A percentile compares a stretch with the other conserved stretches of the same genome.
phyloP scores from a whole-genome alignment of 768 basidiomycete species.

The Boletus patriciae region DNA sequence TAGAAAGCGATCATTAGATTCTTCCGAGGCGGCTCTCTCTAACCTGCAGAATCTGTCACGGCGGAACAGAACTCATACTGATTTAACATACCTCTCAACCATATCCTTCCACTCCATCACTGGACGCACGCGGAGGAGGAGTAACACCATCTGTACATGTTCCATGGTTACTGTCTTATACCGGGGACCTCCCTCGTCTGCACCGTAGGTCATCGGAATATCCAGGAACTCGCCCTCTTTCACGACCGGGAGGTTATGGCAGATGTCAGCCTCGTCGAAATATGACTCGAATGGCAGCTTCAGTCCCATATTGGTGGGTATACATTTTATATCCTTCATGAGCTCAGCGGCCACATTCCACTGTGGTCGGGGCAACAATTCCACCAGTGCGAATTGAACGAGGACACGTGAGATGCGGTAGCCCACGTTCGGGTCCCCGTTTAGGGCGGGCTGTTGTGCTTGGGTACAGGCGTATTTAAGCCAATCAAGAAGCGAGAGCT shows the following conservation, averaged over 20 bases:
- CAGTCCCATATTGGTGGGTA: slow-evolving; percentile 76
- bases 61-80: slow-evolving; percentile 37
- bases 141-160: slow-evolving; percentile 6
- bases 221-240: not conserved
- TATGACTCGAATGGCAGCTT: slow-evolving; percentile 69
- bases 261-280: slow-evolving; percentile 85
- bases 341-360: slow-evolving; percentile 61
- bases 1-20: slow-evolving; percentile 32
- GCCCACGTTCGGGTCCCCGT: slow-evolving; percentile 37
- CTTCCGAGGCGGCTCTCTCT: slow-evolving; percentile 7
- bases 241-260: slow-evolving; percentile 31
- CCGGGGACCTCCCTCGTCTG: not conserved
- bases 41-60: slow-evolving; percentile 3
- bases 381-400: slow-evolving; percentile 73
- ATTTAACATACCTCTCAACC: slow-evolving; percentile 30
- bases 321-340: slow-evolving; percentile 53
- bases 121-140: slow-evolving; percentile 38
- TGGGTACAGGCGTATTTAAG: slow-evolving; percentile 56
- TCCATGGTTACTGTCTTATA: not conserved
- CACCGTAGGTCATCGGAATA: not conserved
- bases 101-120: slow-evolving; percentile 9
- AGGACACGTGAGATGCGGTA: slow-evolving; percentile 61
- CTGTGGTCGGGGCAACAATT: slow-evolving; percentile 41
- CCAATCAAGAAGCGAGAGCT: slow-evolving; percentile 74
- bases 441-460: not conserved